A percentile compares a stretch with the other conserved stretches of the same genome.
Conservation (phyloP, 352 stramenopile genomes). For the Phytopythium aichiense region DNA sequence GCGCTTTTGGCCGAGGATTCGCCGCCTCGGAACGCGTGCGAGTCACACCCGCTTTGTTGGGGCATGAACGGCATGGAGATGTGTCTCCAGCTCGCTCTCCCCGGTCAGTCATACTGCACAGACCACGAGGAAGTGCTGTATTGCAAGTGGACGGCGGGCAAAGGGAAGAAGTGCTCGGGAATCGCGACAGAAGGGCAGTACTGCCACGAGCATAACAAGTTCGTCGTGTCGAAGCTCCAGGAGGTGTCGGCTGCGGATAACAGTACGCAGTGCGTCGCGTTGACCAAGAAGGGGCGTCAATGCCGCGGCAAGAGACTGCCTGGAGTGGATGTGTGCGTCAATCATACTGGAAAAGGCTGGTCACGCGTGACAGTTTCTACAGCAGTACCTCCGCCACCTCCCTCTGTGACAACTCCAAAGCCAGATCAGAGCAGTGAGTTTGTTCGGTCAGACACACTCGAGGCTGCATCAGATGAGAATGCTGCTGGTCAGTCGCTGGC, state of each 20-base stretch:
- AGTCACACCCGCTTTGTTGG: conserved; percentile 50
- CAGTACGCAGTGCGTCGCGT: conserved; percentile 20
- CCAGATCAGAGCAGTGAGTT: background rate
- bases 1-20: conserved; percentile 25
- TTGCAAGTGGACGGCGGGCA: conserved; percentile 25
- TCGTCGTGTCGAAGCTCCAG: background rate
- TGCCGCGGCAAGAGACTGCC: conserved; percentile 27
- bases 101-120: conserved; percentile 38
- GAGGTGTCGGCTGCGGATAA: background rate
- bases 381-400: background rate
- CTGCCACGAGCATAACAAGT: conserved; percentile 25
- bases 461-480: background rate
- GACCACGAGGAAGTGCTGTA: conserved; percentile 22
- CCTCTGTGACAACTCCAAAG: background rate
- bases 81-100: conserved; percentile 33
- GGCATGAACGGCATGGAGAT: conserved; percentile 16
- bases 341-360: conserved; percentile 18
- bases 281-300: conserved; percentile 39
- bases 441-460: background rate
- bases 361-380: background rate
- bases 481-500: background rate
- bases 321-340: conserved; percentile 31
- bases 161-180: conserved; percentile 23
- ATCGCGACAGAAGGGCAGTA: conserved; percentile 27
- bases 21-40: conserved; percentile 53